These are phyloP conservation scores for Triglochin maritima DNA, from an alignment of 106 monocot species.

Conservation along the genomic window DNA sequence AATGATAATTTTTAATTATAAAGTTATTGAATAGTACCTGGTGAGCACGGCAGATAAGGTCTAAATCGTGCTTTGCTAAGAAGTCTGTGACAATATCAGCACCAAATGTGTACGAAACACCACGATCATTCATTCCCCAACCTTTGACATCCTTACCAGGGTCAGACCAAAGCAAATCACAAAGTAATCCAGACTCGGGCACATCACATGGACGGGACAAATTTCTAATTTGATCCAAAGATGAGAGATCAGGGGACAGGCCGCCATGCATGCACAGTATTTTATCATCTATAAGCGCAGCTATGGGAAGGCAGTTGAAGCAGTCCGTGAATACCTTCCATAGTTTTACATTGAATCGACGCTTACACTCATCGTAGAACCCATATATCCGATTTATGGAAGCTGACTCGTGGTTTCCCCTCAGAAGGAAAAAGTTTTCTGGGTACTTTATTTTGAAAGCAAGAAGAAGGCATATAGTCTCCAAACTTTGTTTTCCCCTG, in stretches of 20 bases:
- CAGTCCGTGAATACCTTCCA: conserved; percentile 25
- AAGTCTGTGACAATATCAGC: conserved; percentile 15
- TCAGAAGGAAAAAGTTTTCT: conserved; percentile 17
- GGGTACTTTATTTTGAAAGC: conserved; percentile 20
- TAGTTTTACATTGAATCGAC: conserved; percentile 12
- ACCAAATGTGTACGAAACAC: conserved; percentile 26
- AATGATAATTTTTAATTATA: background rate
- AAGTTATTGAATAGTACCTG: conserved; percentile 4
- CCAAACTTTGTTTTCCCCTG: conserved; percentile 23
- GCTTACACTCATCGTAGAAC: conserved; percentile 26
- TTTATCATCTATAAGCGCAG: conserved; percentile 24
- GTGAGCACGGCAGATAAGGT: conserved; percentile 22
- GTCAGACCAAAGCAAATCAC: conserved; percentile 23
- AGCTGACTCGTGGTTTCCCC: conserved; percentile 21
- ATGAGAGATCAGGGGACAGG: conserved; percentile 14
- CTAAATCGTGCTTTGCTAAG: conserved; percentile 14
- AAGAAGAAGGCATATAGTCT: conserved; percentile 22
- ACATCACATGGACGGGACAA: conserved; percentile 18
- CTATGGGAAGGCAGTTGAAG: conserved; percentile 21
- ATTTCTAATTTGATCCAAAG: conserved; percentile 15
- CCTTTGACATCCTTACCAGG: conserved; percentile 12
- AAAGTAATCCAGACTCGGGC: conserved; percentile 16
- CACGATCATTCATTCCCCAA: conserved; percentile 20
- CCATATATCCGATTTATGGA: conserved; percentile 23
- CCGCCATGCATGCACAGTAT: conserved; percentile 24